A percentile compares a stretch with the other conserved stretches of the same genome.
Evolutionary conservation across 108 stramenopile species (phyloP).

Genomic region (Cyclotella sp.): DNA sequence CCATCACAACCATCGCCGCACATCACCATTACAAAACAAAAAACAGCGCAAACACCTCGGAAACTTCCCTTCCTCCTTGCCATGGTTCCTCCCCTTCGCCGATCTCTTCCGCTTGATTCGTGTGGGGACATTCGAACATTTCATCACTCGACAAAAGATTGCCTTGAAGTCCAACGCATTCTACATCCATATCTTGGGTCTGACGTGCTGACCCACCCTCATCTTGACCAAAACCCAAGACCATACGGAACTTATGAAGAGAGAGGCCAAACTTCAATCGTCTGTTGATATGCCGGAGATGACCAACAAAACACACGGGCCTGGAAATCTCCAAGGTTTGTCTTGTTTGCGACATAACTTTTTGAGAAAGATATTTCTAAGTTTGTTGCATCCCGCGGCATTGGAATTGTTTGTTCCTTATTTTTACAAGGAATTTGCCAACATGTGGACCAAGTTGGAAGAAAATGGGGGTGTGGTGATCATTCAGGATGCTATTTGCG

Average conservation of each 20-base stretch:
- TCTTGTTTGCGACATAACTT: conserved; percentile 1
- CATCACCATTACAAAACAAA: neutral
- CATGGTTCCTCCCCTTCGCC: conserved; percentile 3
- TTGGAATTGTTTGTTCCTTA: neutral
- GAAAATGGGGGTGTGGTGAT: neutral
- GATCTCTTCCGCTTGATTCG: neutral
- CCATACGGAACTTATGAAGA: neutral
- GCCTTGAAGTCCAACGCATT: conserved; percentile 11
- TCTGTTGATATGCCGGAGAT: conserved; percentile 6
- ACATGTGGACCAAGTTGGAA: conserved; percentile 2
- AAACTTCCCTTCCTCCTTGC: neutral
- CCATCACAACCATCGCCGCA: neutral
- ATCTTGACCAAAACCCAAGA: conserved; percentile 5
- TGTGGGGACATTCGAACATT: conserved; percentile 2
- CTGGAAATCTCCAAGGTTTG: neutral
- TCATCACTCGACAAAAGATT: neutral
- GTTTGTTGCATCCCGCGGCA: neutral
- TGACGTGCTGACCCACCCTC: neutral
- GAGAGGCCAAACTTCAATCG: conserved; percentile 1
- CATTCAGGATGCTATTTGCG: conserved; percentile 13
- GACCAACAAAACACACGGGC: neutral
- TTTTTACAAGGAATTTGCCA: neutral
- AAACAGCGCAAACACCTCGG: conserved; percentile 1
- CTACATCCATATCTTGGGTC: conserved; percentile 1
- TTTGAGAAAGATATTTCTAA: conserved; percentile 4